These are phyloP conservation scores for Irpex sp. DNA, from an alignment of 1,284 basidiomycete genomes.

Conservation along the genomic window DNA sequence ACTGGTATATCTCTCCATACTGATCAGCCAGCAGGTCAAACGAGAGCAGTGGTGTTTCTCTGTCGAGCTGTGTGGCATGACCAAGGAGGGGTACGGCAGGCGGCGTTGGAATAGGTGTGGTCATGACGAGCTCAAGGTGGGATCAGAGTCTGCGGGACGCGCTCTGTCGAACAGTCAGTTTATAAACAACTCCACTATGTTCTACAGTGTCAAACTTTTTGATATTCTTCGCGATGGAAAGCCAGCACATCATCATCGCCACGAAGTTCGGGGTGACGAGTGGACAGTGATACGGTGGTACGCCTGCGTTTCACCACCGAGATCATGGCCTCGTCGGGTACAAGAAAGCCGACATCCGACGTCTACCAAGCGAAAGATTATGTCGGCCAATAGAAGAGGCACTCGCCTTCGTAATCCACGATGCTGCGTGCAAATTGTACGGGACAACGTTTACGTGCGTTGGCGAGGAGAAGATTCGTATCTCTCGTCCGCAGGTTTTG, in stretches of 20 bases:
- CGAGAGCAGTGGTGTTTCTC: conserved; percentile 32
- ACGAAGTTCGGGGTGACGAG: background rate
- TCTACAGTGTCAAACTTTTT: background rate
- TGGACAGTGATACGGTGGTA: background rate
- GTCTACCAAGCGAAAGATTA: background rate
- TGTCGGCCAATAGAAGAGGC: too few relatives aligned
- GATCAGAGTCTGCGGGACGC: background rate
- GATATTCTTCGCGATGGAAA: background rate
- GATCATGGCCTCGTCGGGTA: background rate
- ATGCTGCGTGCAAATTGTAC: too few relatives aligned
- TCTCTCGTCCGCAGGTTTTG: too few relatives aligned
- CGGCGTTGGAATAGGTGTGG: conserved; percentile 31
- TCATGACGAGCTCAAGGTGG: background rate
- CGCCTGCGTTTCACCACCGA: background rate
- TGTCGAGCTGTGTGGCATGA: conserved; percentile 33
- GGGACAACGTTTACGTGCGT: too few relatives aligned
- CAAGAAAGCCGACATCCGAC: background rate
- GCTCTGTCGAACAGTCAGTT: background rate
- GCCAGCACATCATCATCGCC: background rate
- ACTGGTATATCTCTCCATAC: conserved; percentile 42
- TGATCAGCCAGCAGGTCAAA: conserved; percentile 34
- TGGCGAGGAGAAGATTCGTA: too few relatives aligned
- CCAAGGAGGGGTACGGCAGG: conserved; percentile 40
- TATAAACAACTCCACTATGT: background rate
- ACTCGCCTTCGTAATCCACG: too few relatives aligned